Percentiles rank a stretch among this genome's conserved stretches.
phyloP scores from a whole-genome alignment of 2,329 filamentous ascomycete genomes.

The Trichoderma afroharzianum region DNA sequence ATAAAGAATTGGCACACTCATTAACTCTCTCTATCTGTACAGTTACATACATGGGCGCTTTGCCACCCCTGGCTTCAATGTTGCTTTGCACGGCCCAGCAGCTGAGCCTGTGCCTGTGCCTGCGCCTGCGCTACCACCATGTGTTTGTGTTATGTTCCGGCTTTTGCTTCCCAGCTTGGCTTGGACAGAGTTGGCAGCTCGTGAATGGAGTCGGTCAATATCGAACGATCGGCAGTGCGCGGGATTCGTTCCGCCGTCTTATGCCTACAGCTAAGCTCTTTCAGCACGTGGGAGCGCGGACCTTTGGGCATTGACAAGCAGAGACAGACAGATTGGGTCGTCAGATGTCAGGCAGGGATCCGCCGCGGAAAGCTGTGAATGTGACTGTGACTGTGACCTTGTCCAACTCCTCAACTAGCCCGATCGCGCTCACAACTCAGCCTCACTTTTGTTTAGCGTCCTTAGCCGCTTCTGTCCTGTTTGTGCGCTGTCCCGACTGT shows the following conservation, averaged over 20 bases:
- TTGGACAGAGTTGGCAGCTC: slow-evolving; percentile 1
- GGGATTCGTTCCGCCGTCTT: slow-evolving; percentile 11
- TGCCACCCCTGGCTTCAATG: not conserved
- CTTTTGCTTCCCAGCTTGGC: not conserved
- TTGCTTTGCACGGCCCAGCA: not conserved
- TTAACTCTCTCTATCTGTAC: not conserved
- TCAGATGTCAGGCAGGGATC: not conserved
- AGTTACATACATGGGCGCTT: not conserved
- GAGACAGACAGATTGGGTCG: not conserved
- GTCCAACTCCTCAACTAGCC: not conserved
- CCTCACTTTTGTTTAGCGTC: slow-evolving; percentile 4
- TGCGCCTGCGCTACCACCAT: not conserved
- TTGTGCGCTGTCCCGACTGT: not conserved
- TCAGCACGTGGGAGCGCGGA: not conserved
- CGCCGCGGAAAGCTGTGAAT: slow-evolving; percentile 7
- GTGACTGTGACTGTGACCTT: not conserved
- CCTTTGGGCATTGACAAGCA: not conserved
- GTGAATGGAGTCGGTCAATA: not conserved
- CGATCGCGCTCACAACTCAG: not conserved
- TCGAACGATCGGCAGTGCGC: slow-evolving; percentile 3
- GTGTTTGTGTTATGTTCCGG: not conserved
- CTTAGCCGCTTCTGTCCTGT: not conserved
- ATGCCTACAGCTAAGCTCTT: not conserved
- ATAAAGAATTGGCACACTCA: not conserved
- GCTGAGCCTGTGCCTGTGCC: not conserved